Evolutionary conservation across 2,329 filamentous ascomycete species (phyloP).

Genomic region (Bimuria novae-zelandiae): DNA sequence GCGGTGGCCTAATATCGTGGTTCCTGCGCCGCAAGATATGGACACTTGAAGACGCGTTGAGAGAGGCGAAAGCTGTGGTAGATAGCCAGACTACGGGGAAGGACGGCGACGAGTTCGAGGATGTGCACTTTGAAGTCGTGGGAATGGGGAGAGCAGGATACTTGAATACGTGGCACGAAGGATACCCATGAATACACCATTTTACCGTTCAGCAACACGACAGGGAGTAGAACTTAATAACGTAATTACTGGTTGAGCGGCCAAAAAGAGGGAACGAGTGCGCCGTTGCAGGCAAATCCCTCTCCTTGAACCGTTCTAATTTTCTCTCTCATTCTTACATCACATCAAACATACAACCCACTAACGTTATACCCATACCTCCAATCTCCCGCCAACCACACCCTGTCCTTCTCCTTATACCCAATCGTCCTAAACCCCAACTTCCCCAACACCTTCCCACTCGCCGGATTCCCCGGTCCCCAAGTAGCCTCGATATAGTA

Average conservation of each 20-base stretch:
- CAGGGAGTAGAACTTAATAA: too few relatives aligned
- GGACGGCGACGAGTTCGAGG: constrained; percentile 45
- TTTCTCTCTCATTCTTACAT: too few relatives aligned
- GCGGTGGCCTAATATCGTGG: constrained; percentile 60
- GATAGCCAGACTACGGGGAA: constrained; percentile 37
- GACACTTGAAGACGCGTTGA: constrained; percentile 54
- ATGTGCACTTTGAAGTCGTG: constrained; percentile 58
- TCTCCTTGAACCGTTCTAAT: too few relatives aligned
- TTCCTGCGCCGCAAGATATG: constrained; percentile 52
- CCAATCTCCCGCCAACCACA: constrained; percentile 33
- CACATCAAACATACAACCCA: constrained; percentile 21
- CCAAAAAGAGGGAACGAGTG: too few relatives aligned
- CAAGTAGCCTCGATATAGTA: constrained; percentile 34
- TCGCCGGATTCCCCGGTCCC: constrained; percentile 26
- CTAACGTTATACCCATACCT: constrained; percentile 29
- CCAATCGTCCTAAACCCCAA: constrained; percentile 31
- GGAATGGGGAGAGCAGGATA: constrained; percentile 61
- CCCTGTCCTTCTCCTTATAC: constrained; percentile 22
- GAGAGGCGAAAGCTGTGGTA: constrained; percentile 52
- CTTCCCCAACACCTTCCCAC: constrained; percentile 29
- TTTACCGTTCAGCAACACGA: too few relatives aligned
- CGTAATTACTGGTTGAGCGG: too few relatives aligned
- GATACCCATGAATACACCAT: too few relatives aligned
- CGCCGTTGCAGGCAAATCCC: too few relatives aligned
- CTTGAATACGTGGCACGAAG: too few relatives aligned